Evolutionary conservation across 331 rosid species (phyloP), one percentile per base, ranked within the genome.

Genomic region (Quercus tomentella): DNA sequence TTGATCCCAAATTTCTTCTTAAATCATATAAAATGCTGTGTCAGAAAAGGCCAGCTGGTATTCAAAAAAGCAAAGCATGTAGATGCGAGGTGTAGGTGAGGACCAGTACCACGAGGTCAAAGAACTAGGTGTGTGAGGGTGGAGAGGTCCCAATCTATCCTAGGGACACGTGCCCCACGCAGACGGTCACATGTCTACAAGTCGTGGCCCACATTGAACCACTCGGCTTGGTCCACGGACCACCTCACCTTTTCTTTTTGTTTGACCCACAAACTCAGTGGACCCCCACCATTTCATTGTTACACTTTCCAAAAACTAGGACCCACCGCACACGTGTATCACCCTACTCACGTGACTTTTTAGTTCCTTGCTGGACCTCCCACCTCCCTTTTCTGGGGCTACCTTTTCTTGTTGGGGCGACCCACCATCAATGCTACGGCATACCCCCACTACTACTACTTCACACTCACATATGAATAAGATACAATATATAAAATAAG

Each of bases 151-250:
- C 91, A 9, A 41, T 67, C 73, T 41, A 73, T 74, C 79, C 66
- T 75, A n/a, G 80, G 78, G 75, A 82, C 91, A 90, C 86, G 87
- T 88, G 91, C 85, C 81, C 15, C 22, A 26, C 70, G 23, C 63
- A 60, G 9, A 70, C 14, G 30, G 18, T 83, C 91, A 79, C 89
- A 69, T 82, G 91, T 57, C 74, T 76, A 67, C 61, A 63, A 81
- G 84, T 60, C 80, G 79, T 73, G 89, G 86, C 87, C 82, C 88
- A 85, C 74, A 70, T 68, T 73, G 60, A 86, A 58, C 85, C 82
- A 86, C 75, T 82, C 71, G 21, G 76, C 83, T 56, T 66, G 73
- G 79, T 80, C 91, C 91, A 80, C 87, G 84, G 66, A 80, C 82
- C 70, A 72, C 70, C 81, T 66, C 62, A 26, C 75, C 77, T 77